Percentiles rank a stretch among this genome's conserved stretches.
phyloP scores from a whole-genome alignment of 164 flowering plant genomes.

The Piper betle region DNA sequence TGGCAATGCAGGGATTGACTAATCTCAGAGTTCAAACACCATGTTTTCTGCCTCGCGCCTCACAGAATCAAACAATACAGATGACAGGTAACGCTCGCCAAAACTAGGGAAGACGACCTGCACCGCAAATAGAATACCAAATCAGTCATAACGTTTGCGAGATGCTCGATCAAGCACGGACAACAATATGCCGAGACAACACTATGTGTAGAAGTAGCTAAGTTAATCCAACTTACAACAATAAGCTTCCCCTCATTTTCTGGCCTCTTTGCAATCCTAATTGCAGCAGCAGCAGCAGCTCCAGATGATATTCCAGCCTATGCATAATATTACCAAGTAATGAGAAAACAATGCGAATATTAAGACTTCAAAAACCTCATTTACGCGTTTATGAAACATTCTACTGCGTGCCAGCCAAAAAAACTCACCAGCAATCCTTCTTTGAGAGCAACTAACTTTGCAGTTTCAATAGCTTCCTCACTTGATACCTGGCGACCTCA shows the following conservation, averaged over 20 bases:
- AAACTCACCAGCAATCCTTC: conserved; percentile 29
- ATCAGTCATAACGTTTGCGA: not conserved
- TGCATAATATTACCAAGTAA: too few species aligned
- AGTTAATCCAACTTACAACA: conserved; percentile 36
- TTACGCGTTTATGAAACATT: too few species aligned
- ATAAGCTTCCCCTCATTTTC: conserved; percentile 81
- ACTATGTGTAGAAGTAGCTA: not conserved
- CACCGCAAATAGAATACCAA: not conserved
- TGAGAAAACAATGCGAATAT: too few species aligned
- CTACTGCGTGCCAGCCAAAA: too few species aligned
- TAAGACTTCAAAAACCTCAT: too few species aligned
- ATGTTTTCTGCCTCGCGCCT: conserved; percentile 46
- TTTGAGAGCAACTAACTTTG: conserved; percentile 27
- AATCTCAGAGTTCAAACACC: conserved; percentile 24
- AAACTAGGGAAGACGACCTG: conserved; percentile 65
- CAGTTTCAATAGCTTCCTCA: conserved; percentile 33
- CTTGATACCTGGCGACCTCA: conserved; percentile 20
- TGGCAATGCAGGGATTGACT: not conserved
- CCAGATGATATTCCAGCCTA: conserved; percentile 23
- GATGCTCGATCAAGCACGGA: not conserved
- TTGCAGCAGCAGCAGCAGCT: conserved; percentile 19
- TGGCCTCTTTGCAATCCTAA: conserved; percentile 36
- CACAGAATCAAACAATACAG: conserved; percentile 45
- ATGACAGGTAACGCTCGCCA: conserved; percentile 62
- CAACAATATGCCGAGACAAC: not conserved